Evolutionary conservation across 2,329 filamentous ascomycete species (phyloP).

Genomic region (Fusarium tjaetaba): DNA sequence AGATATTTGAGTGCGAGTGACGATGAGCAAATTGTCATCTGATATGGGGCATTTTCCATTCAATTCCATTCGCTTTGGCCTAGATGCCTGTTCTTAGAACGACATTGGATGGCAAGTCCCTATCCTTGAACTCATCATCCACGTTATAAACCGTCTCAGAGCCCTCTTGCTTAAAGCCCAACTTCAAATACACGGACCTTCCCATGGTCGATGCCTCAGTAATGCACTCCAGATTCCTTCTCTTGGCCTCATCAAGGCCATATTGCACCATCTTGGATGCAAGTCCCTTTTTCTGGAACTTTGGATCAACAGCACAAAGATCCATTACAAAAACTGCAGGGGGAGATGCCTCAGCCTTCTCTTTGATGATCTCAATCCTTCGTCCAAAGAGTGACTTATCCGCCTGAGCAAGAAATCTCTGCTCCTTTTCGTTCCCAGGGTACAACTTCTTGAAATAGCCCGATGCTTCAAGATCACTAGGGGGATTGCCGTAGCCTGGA

Average conservation of each 20-base stretch:
- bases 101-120: constrained; percentile 54
- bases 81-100: constrained; percentile 56
- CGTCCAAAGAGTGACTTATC: constrained; percentile 55
- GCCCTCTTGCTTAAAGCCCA: constrained; percentile 57
- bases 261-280: constrained; percentile 57
- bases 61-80: background rate
- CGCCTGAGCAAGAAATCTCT: constrained; percentile 58
- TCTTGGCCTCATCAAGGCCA: constrained; percentile 56
- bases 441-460: constrained; percentile 51
- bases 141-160: constrained; percentile 55
- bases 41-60: background rate
- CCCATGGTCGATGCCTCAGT: constrained; percentile 62
- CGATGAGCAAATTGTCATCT: background rate
- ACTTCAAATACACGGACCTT: constrained; percentile 55
- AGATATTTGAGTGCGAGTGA: background rate
- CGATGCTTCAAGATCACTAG: constrained; percentile 43
- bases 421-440: constrained; percentile 55
- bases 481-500: constrained; percentile 57
- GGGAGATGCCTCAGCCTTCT: constrained; percentile 50
- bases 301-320: constrained; percentile 62
- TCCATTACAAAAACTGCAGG: constrained; percentile 62
- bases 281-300: constrained; percentile 61
- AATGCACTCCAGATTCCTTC: constrained; percentile 53
- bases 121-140: constrained; percentile 54
- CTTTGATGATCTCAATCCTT: constrained; percentile 54